Evolutionary conservation across 306 rosid genomes (phyloP).

Genomic region (Corylus americana): DNA sequence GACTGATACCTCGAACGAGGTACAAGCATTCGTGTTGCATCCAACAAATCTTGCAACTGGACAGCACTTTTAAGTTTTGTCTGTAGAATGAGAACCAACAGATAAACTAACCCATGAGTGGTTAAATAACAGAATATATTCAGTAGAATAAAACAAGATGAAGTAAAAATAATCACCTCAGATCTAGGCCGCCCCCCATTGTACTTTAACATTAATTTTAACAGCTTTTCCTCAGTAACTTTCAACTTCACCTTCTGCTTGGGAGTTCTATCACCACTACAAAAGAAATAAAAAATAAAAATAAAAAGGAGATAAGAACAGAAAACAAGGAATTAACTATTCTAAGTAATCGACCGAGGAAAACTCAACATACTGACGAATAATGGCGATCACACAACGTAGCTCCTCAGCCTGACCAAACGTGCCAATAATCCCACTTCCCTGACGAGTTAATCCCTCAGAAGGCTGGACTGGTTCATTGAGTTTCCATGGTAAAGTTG

Average conservation of each 20-base stretch:
- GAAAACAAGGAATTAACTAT: constrained; percentile 16
- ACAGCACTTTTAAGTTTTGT: constrained; percentile 95
- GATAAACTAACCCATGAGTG: constrained; percentile 24
- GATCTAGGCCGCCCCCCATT: constrained; percentile 92
- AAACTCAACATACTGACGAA: constrained; percentile 81
- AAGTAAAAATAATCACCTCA: constrained; percentile 55
- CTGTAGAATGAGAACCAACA: constrained; percentile 46
- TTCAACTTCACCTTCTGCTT: constrained; percentile 97
- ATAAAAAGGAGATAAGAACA: constrained; percentile 33
- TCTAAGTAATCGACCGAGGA: constrained; percentile 9
- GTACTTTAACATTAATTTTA: constrained; percentile 87
- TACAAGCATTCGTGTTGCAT: constrained; percentile 93
- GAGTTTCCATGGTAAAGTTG: constrained; percentile 88
- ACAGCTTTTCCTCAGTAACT: constrained; percentile 91
- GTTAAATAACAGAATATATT: constrained; percentile 17
- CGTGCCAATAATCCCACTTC: constrained; percentile 83
- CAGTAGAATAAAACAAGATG: constrained; percentile 14
- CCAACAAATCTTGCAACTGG: constrained; percentile 95
- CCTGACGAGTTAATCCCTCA: constrained; percentile 90
- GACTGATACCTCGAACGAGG: constrained; percentile 79
- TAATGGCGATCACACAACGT: constrained; percentile 89
- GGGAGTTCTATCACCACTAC: constrained; percentile 99
- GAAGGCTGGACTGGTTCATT: constrained; percentile 67
- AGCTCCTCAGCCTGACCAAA: constrained; percentile 94
- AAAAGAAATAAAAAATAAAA: neutral